Evolutionary conservation across 345 rosid genomes (phyloP).

Genomic region (Murraya paniculata): DNA sequence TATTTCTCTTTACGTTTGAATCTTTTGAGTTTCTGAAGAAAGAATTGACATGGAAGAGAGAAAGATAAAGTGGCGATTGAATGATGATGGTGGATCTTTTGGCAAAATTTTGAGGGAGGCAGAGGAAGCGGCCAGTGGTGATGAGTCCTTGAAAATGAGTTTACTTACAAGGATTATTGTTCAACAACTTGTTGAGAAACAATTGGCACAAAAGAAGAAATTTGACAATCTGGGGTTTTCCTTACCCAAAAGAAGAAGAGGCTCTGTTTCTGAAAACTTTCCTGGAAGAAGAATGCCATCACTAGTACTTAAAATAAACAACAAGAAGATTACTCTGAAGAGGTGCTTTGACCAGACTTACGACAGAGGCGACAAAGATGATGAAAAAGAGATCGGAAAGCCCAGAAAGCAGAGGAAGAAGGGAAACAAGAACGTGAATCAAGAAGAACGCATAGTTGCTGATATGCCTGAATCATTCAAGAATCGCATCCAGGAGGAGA

Average conservation of each 20-base stretch:
- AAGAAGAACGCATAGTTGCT: no score
- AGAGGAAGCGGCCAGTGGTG: neutral
- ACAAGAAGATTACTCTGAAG: neutral
- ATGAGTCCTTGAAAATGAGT: neutral
- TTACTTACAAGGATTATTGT: neutral
- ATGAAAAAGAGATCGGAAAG: neutral
- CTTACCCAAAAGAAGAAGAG: neutral
- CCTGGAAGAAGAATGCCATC: no score
- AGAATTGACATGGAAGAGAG: no score
- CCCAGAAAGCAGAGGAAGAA: neutral
- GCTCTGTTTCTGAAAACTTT: neutral
- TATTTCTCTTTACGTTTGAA: no score
- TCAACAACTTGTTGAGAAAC: neutral
- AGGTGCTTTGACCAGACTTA: constrained; percentile 4
- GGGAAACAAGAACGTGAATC: no score
- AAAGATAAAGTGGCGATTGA: neutral
- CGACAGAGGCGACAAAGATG: constrained; percentile 22
- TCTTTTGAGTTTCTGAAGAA: no score
- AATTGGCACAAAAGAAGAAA: neutral
- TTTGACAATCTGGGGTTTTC: neutral
- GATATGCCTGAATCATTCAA: no score
- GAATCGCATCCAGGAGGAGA: no score
- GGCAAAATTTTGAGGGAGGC: neutral
- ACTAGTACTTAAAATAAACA: neutral
- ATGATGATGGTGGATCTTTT: neutral